phyloP scores from a whole-genome alignment of 169 alveolate species.

The Perkinsus olseni region DNA sequence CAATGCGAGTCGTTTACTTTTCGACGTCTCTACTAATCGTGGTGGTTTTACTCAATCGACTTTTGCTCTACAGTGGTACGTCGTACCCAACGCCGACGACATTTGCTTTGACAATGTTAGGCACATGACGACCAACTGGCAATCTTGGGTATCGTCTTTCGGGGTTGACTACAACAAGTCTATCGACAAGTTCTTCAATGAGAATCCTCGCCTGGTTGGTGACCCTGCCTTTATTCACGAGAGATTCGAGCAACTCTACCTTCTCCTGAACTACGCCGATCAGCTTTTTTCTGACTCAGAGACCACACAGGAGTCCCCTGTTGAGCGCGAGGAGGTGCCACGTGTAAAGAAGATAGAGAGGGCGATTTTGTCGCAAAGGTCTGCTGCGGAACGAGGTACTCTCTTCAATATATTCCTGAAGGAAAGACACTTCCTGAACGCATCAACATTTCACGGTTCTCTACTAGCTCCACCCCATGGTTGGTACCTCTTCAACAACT shows the following conservation, averaged over 20 bases:
- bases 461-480: not conserved
- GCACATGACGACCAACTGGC: not conserved
- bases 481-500: not conserved
- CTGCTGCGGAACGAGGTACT: not conserved
- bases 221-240: not conserved
- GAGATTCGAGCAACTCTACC: not conserved
- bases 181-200: not conserved
- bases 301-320: not conserved
- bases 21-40: not conserved
- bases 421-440: not conserved
- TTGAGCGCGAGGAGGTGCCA: not conserved
- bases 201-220: not conserved
- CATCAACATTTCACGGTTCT: not conserved
- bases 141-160: not conserved
- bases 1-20: not conserved
- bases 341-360: not conserved
- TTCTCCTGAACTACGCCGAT: not conserved
- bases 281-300: not conserved
- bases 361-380: not conserved
- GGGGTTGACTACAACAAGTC: not conserved
- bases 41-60: not conserved
- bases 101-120: not conserved
- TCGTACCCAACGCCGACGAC: not conserved
- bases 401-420: not conserved
- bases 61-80: not conserved